Evolutionary conservation across 2,329 filamentous ascomycete species (phyloP).

Genomic region (Teratosphaeria nubilosa): DNA sequence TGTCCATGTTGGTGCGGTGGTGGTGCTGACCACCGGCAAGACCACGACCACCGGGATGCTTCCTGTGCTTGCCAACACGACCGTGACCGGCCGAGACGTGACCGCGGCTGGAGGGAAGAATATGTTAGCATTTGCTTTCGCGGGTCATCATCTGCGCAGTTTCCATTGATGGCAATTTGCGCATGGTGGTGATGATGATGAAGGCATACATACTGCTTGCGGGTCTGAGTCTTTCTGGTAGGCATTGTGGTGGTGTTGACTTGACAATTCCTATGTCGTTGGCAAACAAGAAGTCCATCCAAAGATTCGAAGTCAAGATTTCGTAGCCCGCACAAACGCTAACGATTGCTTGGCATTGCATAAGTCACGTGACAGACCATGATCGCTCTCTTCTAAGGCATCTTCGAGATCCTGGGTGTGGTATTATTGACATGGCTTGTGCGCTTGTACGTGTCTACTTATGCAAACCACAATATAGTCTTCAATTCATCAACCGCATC

Average conservation of each 20-base stretch:
- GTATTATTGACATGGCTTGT: too few species aligned
- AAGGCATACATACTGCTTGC: slow-evolving; percentile 58
- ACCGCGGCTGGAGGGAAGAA: slow-evolving; percentile 57
- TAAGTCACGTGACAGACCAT: not conserved
- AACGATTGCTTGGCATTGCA: not conserved
- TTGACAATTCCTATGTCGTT: slow-evolving; percentile 2
- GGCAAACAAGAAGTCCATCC: not conserved
- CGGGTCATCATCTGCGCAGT: not conserved
- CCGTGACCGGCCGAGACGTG: slow-evolving; percentile 98
- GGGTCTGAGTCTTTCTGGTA: slow-evolving; percentile 65
- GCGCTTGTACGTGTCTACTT: too few species aligned
- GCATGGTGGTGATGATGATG: not conserved
- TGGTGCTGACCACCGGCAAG: slow-evolving; percentile 99
- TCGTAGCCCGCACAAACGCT: not conserved
- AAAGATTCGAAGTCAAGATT: not conserved
- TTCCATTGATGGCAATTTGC: not conserved
- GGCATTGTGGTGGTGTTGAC: slow-evolving; percentile 48
- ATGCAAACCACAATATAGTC: too few species aligned
- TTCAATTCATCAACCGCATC: too few species aligned
- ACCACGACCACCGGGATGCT: slow-evolving; percentile 68
- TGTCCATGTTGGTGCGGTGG: slow-evolving; percentile 85
- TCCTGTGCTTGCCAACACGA: slow-evolving; percentile 98
- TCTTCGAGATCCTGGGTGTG: too few species aligned
- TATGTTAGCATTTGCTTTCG: slow-evolving; percentile 9
- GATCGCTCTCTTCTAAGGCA: too few species aligned